These are phyloP conservation scores for Hymenoscyphus linearis DNA, from an alignment of 2,329 filamentous ascomycete species.

Conservation along the genomic window DNA sequence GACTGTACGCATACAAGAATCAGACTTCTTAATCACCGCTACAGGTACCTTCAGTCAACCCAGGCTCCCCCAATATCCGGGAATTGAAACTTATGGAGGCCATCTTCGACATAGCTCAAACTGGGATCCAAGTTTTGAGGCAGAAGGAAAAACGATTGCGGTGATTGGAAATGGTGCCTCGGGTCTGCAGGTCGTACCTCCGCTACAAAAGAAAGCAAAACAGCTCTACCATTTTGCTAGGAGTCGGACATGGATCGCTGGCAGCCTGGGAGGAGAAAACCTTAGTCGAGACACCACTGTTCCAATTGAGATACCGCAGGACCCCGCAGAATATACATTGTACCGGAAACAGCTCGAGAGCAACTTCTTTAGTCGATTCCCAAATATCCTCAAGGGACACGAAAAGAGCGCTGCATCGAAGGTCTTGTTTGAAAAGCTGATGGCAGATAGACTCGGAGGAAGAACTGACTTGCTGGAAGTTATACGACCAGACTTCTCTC, in stretches of 20 bases:
- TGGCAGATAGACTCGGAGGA: constrained; percentile 46
- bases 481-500: constrained; percentile 58
- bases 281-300: constrained; percentile 31
- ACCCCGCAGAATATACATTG: constrained; percentile 33
- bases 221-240: constrained; percentile 36
- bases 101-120: constrained; percentile 53
- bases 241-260: constrained; percentile 60
- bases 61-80: constrained; percentile 57
- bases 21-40: constrained; percentile 58
- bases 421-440: constrained; percentile 45
- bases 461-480: constrained; percentile 51
- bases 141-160: constrained; percentile 39
- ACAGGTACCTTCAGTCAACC: constrained; percentile 63
- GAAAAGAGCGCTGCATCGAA: constrained; percentile 40
- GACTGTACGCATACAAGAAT: constrained; percentile 37
- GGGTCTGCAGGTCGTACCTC: constrained; percentile 47
- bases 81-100: constrained; percentile 45
- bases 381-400: constrained; percentile 47
- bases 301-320: constrained; percentile 32
- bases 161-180: constrained; percentile 49
- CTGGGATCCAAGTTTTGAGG: constrained; percentile 49
- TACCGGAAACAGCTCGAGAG: constrained; percentile 40
- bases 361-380: constrained; percentile 37
- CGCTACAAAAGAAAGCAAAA: constrained; percentile 31
- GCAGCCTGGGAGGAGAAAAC: constrained; percentile 50